Conservation (phyloP, 2,329 filamentous ascomycete species). For the Orbilia blumenaviensis region DNA sequence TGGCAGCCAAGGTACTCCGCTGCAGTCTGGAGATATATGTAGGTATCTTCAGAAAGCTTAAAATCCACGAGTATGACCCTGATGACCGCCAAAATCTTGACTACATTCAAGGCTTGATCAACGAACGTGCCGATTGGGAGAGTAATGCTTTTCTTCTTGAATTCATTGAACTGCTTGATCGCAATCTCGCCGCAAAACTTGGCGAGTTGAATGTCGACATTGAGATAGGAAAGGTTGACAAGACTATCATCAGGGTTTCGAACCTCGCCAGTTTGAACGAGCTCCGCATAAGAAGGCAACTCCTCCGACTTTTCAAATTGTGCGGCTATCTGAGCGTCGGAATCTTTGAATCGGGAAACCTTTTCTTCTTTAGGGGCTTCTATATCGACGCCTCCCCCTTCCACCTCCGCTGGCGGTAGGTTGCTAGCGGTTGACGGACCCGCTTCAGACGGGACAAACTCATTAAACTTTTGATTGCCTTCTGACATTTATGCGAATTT, state of each 20-base stretch:
- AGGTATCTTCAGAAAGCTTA: conserved; percentile 23
- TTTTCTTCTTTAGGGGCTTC: background rate
- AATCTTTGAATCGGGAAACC: background rate
- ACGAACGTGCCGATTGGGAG: background rate
- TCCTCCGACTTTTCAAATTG: conserved; percentile 20
- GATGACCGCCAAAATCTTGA: conserved; percentile 17
- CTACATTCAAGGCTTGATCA: conserved; percentile 10
- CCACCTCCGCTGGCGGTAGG: background rate
- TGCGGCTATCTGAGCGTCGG: conserved; percentile 11
- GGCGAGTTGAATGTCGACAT: conserved; percentile 23
- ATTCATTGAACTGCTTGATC: conserved; percentile 17
- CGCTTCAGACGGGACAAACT: conserved; percentile 11
- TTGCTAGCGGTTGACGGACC: conserved; percentile 14
- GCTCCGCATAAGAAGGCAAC: conserved; percentile 23
- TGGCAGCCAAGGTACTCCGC: conserved; percentile 42
- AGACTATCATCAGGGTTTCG: background rate
- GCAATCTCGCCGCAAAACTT: conserved; percentile 18
- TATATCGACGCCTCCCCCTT: background rate
- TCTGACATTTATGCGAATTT: background rate
- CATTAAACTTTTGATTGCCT: conserved; percentile 2
- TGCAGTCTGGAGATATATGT: conserved; percentile 24
- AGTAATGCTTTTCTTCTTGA: background rate
- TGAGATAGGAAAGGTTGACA: conserved; percentile 16
- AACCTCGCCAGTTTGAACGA: conserved; percentile 24
- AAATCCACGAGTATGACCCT: conserved; percentile 13